Evolutionary conservation across 371 early-diverging fungal species (phyloP).

Genomic region (Massospora cicadina): DNA sequence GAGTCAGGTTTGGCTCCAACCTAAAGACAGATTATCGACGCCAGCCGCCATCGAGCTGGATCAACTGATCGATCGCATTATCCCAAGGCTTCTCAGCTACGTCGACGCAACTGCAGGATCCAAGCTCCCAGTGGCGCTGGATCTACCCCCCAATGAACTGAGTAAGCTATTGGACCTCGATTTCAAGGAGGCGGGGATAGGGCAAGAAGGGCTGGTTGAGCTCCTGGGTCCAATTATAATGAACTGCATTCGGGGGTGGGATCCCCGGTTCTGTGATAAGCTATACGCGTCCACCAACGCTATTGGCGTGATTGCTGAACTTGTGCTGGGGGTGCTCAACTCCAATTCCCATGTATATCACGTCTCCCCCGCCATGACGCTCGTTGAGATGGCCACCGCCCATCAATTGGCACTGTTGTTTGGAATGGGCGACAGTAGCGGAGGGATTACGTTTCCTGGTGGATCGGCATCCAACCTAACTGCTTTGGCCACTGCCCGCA

Average conservation of each 20-base stretch:
- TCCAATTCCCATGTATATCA: slow-evolving; percentile 66
- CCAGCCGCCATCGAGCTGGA: neutral
- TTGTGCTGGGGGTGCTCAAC: slow-evolving; percentile 55
- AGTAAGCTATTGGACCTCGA: neutral
- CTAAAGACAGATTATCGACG: neutral
- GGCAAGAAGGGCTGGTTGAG: neutral
- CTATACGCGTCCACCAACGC: slow-evolving; percentile 66
- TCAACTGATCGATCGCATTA: neutral
- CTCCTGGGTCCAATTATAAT: neutral
- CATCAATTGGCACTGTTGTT: slow-evolving; percentile 32
- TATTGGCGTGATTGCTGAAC: slow-evolving; percentile 50
- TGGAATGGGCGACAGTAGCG: slow-evolving; percentile 28
- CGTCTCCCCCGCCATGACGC: slow-evolving; percentile 52
- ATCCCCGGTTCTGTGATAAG: slow-evolving; percentile 51
- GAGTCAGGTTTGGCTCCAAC: neutral
- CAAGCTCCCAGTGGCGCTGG: neutral
- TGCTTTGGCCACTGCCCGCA: slow-evolving; percentile 67
- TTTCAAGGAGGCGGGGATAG: neutral
- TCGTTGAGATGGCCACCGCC: slow-evolving; percentile 55
- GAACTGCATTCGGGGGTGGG: neutral
- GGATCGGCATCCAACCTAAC: slow-evolving; percentile 62
- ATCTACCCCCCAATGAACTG: neutral
- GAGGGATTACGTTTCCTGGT: slow-evolving; percentile 62
- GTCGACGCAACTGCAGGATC: neutral
- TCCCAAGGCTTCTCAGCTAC: neutral